Percentiles rank a stretch among this genome's conserved stretches.
These are phyloP conservation scores for Linum tenue DNA, from an alignment of 345 rosid species.

Conservation along the genomic window DNA sequence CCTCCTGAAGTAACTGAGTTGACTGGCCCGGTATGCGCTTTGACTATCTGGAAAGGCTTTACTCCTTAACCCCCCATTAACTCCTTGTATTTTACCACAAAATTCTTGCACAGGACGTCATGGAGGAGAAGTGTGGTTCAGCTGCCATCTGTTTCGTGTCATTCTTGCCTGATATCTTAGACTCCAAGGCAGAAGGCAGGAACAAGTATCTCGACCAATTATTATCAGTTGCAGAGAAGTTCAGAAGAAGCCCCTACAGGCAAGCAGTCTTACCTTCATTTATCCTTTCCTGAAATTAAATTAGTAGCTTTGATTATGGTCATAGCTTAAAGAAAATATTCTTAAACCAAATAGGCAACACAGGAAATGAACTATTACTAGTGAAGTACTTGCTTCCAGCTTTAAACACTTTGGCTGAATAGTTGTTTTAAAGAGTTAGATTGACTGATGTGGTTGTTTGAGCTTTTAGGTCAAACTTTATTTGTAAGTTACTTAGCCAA, in stretches of 20 bases:
- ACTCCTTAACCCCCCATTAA: neutral
- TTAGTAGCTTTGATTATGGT: no score
- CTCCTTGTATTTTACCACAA: neutral
- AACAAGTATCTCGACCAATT: constrained; percentile 65
- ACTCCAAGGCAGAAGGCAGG: constrained; percentile 94
- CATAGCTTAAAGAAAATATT: no score
- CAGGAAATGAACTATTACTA: no score
- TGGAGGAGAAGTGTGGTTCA: constrained; percentile 84
- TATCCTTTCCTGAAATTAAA: no score
- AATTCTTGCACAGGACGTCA: constrained; percentile 42
- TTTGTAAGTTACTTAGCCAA: no score
- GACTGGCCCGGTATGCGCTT: constrained; percentile 55
- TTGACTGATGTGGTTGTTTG: no score
- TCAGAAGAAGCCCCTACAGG: constrained; percentile 84
- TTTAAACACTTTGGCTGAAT: no score
- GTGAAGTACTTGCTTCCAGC: no score
- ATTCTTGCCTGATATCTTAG: constrained; percentile 91
- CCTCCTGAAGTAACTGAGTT: constrained; percentile 86
- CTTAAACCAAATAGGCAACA: no score
- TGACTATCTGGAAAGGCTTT: constrained; percentile 9
- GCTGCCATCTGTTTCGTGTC: constrained; percentile 95
- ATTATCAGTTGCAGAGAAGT: constrained; percentile 76
- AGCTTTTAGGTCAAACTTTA: no score
- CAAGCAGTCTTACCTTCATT: constrained; percentile 14
- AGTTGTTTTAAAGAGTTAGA: no score